A percentile compares a stretch with the other conserved stretches of the same genome.
Conservation (phyloP, 352 stramenopile genomes). For the Phytopythium ostracodes region DNA sequence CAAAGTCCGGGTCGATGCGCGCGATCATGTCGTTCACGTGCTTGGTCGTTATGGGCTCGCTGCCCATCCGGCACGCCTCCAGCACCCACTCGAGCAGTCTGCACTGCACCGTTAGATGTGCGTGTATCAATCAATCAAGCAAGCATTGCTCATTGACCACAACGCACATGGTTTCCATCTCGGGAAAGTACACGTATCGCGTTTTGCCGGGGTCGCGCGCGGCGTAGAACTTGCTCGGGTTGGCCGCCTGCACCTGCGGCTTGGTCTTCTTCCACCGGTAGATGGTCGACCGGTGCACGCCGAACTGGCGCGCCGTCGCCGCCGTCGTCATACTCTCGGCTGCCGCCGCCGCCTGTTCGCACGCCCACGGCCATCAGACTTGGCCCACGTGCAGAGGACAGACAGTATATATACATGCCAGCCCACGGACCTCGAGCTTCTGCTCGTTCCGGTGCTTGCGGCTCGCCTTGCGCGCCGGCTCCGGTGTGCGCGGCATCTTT, state of each 20-base stretch:
- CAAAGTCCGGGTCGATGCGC: neutral
- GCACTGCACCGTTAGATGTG: neutral
- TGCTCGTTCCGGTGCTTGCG: conserved; percentile 1
- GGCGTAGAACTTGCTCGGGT: neutral
- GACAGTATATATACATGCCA: too few species aligned
- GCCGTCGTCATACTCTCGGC: neutral
- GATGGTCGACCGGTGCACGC: neutral
- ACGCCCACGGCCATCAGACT: neutral
- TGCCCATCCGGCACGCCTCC: neutral
- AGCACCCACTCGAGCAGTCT: conserved; percentile 2
- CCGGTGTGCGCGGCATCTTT: too few species aligned
- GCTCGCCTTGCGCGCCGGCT: too few species aligned
- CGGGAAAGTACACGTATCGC: neutral
- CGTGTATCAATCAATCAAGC: too few species aligned
- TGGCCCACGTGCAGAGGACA: too few species aligned
- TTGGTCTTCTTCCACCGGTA: conserved; percentile 3
- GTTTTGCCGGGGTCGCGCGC: neutral
- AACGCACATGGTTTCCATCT: neutral
- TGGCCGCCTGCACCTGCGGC: neutral
- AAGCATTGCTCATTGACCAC: too few species aligned
- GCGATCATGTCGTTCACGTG: neutral
- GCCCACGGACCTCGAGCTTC: neutral
- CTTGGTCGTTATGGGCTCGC: neutral
- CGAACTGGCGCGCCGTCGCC: neutral
- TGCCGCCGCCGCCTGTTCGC: neutral